These are phyloP conservation scores for Angomonas ambiguus DNA, from an alignment of 208 protist genomes.

Conservation along the genomic window DNA sequence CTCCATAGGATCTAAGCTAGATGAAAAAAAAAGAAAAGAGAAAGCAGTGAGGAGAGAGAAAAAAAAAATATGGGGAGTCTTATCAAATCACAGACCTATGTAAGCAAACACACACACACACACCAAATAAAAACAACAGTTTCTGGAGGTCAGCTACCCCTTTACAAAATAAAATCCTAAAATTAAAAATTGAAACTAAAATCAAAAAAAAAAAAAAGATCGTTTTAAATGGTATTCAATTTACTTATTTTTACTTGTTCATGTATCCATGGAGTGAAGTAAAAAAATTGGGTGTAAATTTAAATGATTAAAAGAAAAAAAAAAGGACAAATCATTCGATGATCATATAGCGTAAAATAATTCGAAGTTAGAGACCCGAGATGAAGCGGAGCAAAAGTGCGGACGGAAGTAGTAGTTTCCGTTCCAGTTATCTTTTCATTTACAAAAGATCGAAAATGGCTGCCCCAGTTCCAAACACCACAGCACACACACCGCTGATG, in stretches of 20 bases:
- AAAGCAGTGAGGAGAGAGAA: not conserved
- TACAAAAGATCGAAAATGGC: conserved; percentile 2
- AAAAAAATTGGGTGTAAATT: not conserved
- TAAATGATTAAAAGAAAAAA: conserved; percentile 1
- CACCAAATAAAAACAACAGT: not conserved
- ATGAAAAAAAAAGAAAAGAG: conserved; percentile 4
- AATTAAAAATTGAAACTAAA: not conserved
- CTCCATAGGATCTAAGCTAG: conserved; percentile 3
- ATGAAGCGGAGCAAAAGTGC: too few species aligned
- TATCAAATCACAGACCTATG: not conserved
- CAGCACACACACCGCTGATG: conserved; percentile 32
- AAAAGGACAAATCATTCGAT: not conserved
- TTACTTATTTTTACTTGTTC: not conserved
- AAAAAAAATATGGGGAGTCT: not conserved
- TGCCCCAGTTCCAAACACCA: conserved; percentile 31
- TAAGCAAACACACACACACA: not conserved
- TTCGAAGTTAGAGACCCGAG: too few species aligned
- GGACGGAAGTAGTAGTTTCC: too few species aligned
- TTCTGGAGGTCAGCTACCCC: too few species aligned
- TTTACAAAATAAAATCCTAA: not conserved
- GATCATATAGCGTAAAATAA: not conserved
- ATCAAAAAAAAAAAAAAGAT: conserved; percentile 7
- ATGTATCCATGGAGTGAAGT: not conserved
- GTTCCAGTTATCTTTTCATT: conserved; percentile 15
- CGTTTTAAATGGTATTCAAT: not conserved